phyloP scores from a whole-genome alignment of 2,329 filamentous ascomycete species.

The Exophiala sideris region DNA sequence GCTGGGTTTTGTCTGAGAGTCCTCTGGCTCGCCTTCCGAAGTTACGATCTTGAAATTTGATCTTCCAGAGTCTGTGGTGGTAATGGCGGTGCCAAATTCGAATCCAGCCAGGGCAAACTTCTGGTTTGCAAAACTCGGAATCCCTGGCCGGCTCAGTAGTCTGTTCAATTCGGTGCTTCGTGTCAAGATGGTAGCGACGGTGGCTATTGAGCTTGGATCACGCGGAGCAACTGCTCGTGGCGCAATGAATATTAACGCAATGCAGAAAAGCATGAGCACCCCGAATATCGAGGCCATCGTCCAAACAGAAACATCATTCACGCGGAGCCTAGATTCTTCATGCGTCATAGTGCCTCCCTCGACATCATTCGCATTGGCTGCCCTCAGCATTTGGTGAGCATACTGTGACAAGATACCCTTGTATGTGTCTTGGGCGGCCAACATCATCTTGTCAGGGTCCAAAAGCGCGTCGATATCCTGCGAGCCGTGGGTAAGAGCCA shows the following conservation, averaged over 20 bases:
- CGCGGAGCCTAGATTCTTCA: constrained; percentile 17
- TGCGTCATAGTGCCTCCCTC: constrained; percentile 13
- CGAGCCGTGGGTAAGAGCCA: constrained; percentile 21
- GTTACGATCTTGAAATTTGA: constrained; percentile 27
- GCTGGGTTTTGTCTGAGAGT: constrained; percentile 6
- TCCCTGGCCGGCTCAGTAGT: constrained; percentile 20
- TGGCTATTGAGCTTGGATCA: constrained; percentile 27
- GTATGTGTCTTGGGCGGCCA: constrained; percentile 22
- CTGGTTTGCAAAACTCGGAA: constrained; percentile 20
- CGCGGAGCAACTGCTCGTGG: constrained; percentile 26
- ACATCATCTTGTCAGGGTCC: constrained; percentile 18
- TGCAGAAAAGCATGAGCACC: constrained; percentile 18
- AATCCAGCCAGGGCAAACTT: constrained; percentile 25
- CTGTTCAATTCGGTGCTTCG: constrained; percentile 27
- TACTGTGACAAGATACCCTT: constrained; percentile 26
- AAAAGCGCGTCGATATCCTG: constrained; percentile 19
- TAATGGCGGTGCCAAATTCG: constrained; percentile 28
- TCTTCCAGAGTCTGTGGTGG: constrained; percentile 21
- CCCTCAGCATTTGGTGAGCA: constrained; percentile 21
- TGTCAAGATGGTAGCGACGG: constrained; percentile 22
- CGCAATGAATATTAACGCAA: constrained; percentile 22
- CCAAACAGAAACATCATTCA: constrained; percentile 25
- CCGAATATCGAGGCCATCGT: constrained; percentile 22
- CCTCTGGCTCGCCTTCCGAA: constrained; percentile 23
- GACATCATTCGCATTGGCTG: constrained; percentile 3